phyloP scores from a whole-genome alignment of 768 basidiomycete species.

The Psilocybe cubensis region DNA sequence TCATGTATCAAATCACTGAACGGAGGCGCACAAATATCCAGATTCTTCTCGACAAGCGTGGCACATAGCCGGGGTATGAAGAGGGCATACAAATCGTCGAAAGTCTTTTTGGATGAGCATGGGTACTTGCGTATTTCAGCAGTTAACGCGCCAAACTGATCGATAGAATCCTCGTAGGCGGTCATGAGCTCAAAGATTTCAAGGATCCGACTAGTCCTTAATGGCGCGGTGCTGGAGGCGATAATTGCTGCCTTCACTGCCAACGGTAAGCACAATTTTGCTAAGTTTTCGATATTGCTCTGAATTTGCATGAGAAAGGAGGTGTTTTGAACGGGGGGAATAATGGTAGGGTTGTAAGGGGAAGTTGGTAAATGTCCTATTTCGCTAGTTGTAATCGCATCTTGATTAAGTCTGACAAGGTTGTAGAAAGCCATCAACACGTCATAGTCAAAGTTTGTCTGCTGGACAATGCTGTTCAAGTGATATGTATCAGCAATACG shows the following conservation, averaged over 20 bases:
- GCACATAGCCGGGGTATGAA: slow-evolving; percentile 27
- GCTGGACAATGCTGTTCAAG: too few relatives aligned
- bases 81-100: slow-evolving; percentile 28
- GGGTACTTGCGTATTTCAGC: slow-evolving; percentile 21
- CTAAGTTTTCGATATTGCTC: not conserved
- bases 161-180: slow-evolving; percentile 20
- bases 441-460: too few relatives aligned
- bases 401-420: too few relatives aligned
- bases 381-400: too few relatives aligned
- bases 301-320: not conserved
- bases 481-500: too few relatives aligned
- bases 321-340: too few relatives aligned
- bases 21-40: slow-evolving; percentile 25
- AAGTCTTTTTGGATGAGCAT: slow-evolving; percentile 18
- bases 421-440: too few relatives aligned
- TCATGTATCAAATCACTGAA: slow-evolving; percentile 32
- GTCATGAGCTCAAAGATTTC: slow-evolving; percentile 28
- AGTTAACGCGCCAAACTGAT: slow-evolving; percentile 26
- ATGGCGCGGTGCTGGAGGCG: slow-evolving; percentile 1
- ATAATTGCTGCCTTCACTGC: slow-evolving; percentile 27
- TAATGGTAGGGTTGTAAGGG: too few relatives aligned
- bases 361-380: too few relatives aligned
- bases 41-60: slow-evolving; percentile 15
- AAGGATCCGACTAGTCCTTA: slow-evolving; percentile 27
- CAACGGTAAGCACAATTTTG: slow-evolving; percentile 25